phyloP scores from a whole-genome alignment of 2,329 filamentous ascomycete species.

The Ascochyta fabae region DNA sequence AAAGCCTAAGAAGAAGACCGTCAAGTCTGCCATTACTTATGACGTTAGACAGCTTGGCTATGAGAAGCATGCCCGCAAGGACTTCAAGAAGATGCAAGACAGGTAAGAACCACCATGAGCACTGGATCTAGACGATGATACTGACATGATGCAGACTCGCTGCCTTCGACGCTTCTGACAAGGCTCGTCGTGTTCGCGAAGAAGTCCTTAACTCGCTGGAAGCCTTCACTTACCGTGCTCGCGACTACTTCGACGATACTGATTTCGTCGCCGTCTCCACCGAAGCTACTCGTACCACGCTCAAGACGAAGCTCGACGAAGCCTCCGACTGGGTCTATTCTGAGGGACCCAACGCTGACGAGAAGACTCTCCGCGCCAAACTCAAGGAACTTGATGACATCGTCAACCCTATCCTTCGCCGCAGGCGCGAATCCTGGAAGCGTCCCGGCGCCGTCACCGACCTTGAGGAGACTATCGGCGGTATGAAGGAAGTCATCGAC shows the following conservation, averaged over 20 bases:
- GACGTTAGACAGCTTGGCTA: constrained; percentile 55
- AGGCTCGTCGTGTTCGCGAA: constrained; percentile 75
- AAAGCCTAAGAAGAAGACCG: constrained; percentile 58
- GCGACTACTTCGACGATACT: constrained; percentile 80
- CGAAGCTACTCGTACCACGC: constrained; percentile 66
- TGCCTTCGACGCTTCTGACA: constrained; percentile 86
- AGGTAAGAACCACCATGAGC: constrained; percentile 40
- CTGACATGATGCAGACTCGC: constrained; percentile 64
- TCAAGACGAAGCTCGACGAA: constrained; percentile 71
- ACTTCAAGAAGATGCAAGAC: constrained; percentile 67
- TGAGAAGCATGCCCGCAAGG: constrained; percentile 64
- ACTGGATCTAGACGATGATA: not conserved
- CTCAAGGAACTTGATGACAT: constrained; percentile 79
- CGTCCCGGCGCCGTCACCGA: constrained; percentile 73
- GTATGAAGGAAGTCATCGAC: constrained; percentile 72
- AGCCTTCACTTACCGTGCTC: constrained; percentile 85
- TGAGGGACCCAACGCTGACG: constrained; percentile 77
- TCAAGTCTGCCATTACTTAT: constrained; percentile 61
- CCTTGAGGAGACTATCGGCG: constrained; percentile 73
- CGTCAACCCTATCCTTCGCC: constrained; percentile 76
- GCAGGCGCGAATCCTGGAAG: constrained; percentile 73
- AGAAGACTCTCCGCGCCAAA: constrained; percentile 75
- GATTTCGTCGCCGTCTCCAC: constrained; percentile 76
- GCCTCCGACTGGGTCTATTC: constrained; percentile 91
- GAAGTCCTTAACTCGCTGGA: constrained; percentile 94